Percentiles rank a stretch among this genome's conserved stretches.
Conservation (phyloP, 1,284 basidiomycete genomes). For the Pascua sp. region DNA sequence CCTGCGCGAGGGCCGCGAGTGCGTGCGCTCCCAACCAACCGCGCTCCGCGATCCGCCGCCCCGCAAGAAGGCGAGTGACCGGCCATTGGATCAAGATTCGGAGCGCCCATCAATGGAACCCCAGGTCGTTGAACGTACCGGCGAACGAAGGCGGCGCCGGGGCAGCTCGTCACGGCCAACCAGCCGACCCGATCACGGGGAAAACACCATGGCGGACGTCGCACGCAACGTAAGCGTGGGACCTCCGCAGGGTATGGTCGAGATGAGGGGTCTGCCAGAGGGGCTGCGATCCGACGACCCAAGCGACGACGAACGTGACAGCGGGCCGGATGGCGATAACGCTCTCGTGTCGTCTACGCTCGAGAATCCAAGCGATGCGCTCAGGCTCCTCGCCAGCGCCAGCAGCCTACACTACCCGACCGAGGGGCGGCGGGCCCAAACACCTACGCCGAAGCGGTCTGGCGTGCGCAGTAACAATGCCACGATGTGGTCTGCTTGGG, state of each 20-base stretch:
- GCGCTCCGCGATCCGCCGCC: constrained; percentile 2
- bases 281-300: not conserved
- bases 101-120: too few species aligned
- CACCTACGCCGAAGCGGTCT: not conserved
- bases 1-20: constrained; percentile 13
- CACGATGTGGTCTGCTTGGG: constrained; percentile 6
- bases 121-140: too few species aligned
- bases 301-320: constrained; percentile 4
- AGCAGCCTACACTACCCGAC: constrained; percentile 8
- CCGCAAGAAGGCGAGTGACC: not conserved
- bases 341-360: constrained; percentile 10
- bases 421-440: not conserved
- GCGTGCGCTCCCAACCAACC: constrained; percentile 9
- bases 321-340: not conserved
- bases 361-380: constrained; percentile 15
- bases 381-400: constrained; percentile 12
- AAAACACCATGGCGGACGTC: too few species aligned
- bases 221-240: too few species aligned
- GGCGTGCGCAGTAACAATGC: constrained; percentile 1
- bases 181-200: too few species aligned
- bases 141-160: too few species aligned
- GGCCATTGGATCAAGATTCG: too few species aligned
- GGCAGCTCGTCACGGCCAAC: too few species aligned
- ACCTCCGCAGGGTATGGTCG: too few species aligned
- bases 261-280: too few species aligned